A percentile compares a stretch with the other conserved stretches of the same genome.
phyloP scores from a whole-genome alignment of 164 flowering plant species.

The Magnolia sinica region DNA sequence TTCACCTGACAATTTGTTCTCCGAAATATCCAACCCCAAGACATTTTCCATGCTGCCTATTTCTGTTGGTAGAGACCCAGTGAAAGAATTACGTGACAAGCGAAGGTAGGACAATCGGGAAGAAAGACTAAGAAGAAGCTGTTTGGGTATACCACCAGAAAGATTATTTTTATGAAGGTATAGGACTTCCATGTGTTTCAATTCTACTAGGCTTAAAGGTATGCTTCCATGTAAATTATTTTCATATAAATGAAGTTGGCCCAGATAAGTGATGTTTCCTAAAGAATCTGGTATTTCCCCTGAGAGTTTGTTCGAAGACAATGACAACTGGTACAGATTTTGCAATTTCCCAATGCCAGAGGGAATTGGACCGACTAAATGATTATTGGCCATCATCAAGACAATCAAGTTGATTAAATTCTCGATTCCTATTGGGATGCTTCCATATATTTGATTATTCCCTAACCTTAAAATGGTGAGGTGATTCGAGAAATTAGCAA shows the following conservation, averaged over 20 bases:
- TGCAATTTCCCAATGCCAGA: slow-evolving; percentile 6
- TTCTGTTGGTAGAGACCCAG: slow-evolving; percentile 27
- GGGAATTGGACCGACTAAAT: slow-evolving; percentile 3
- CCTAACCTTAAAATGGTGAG: background rate
- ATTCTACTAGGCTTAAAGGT: slow-evolving; percentile 6
- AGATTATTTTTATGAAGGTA: slow-evolving; percentile 14
- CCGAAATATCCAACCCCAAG: slow-evolving; percentile 3
- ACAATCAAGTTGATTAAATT: slow-evolving; percentile 3
- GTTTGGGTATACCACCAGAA: slow-evolving; percentile 13
- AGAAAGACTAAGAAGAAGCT: background rate
- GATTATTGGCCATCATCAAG: background rate
- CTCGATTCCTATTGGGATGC: slow-evolving; percentile 12
- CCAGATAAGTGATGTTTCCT: background rate
- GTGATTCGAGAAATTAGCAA: slow-evolving; percentile 11
- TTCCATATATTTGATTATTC: slow-evolving; percentile 3
- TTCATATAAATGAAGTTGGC: background rate
- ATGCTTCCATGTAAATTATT: slow-evolving; percentile 7
- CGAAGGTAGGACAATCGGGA: slow-evolving; percentile 8
- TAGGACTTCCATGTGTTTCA: background rate
- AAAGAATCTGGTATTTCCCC: background rate
- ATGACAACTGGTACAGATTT: background rate
- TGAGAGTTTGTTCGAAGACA: background rate
- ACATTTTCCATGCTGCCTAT: slow-evolving; percentile 23
- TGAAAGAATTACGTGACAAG: slow-evolving; percentile 15
- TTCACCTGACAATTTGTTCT: slow-evolving; percentile 14